A percentile compares a stretch with the other conserved stretches of the same genome.
These are phyloP conservation scores for Torulaspora maleeae DNA, from an alignment of 805 yeast genomes.

Conservation along the genomic window DNA sequence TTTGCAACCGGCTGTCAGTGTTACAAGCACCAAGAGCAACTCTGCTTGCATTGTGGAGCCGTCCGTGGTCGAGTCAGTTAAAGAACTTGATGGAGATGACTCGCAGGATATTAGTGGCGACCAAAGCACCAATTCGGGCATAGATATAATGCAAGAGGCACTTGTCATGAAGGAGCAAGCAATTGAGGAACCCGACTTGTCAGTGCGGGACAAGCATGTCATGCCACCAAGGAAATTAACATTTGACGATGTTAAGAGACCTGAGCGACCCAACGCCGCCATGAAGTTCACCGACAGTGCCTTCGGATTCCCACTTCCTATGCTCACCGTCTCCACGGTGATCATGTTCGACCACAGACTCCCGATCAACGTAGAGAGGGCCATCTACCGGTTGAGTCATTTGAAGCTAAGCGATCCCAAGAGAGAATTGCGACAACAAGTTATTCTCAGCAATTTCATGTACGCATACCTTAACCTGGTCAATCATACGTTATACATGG, in stretches of 20 bases:
- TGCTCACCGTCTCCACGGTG: slow-evolving; percentile 68
- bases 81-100: slow-evolving; percentile 23
- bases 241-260: slow-evolving; percentile 35
- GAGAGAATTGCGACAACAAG: slow-evolving; percentile 88
- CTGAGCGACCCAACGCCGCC: slow-evolving; percentile 50
- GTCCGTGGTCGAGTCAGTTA: slow-evolving; percentile 20
- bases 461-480: slow-evolving; percentile 92
- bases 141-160: slow-evolving; percentile 14
- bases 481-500: slow-evolving; percentile 80
- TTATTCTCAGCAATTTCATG: slow-evolving; percentile 91
- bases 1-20: slow-evolving; percentile 19
- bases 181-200: not conserved
- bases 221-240: slow-evolving; percentile 36
- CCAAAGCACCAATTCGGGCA: not conserved
- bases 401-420: slow-evolving; percentile 91
- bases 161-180: slow-evolving; percentile 3
- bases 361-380: slow-evolving; percentile 94
- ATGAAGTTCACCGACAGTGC: slow-evolving; percentile 69
- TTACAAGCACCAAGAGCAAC: slow-evolving; percentile 12
- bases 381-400: slow-evolving; percentile 88
- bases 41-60: slow-evolving; percentile 1
- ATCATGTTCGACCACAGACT: slow-evolving; percentile 80
- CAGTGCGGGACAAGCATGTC: not conserved
- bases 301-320: slow-evolving; percentile 83
- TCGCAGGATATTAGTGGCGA: slow-evolving; percentile 20